phyloP scores from a whole-genome alignment of 2,329 filamentous ascomycete species.

The Cytospora leucostoma region DNA sequence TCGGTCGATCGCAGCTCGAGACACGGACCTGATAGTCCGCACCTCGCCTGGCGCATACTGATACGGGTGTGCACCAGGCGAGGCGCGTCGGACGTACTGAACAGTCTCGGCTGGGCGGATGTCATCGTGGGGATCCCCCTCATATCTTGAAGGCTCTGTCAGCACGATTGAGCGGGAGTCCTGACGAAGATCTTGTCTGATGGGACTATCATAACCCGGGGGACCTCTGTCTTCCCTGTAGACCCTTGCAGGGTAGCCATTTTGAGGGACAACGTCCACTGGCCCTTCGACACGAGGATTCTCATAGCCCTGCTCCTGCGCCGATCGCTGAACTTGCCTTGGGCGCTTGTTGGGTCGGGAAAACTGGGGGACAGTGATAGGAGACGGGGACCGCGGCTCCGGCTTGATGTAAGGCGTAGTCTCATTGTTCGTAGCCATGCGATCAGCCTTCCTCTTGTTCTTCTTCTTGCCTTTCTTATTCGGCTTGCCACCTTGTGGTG shows the following conservation, averaged over 20 bases:
- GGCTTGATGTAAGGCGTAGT: constrained; percentile 60
- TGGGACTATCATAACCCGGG: constrained; percentile 41
- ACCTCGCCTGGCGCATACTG: constrained; percentile 43
- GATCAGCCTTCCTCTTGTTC: constrained; percentile 55
- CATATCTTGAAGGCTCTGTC: constrained; percentile 34
- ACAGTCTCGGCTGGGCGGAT: constrained; percentile 35
- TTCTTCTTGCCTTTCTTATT: constrained; percentile 54
- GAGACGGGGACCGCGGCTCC: constrained; percentile 66
- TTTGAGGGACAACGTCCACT: constrained; percentile 44
- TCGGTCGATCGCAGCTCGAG: constrained; percentile 46
- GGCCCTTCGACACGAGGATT: constrained; percentile 44
- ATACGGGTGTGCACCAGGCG: constrained; percentile 40
- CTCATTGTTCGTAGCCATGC: constrained; percentile 49
- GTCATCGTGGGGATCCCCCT: constrained; percentile 39
- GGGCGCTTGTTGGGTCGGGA: constrained; percentile 59
- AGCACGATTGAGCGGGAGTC: constrained; percentile 35
- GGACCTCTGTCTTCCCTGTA: constrained; percentile 38
- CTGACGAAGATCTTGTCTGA: constrained; percentile 32
- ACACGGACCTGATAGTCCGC: constrained; percentile 43
- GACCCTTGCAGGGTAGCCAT: constrained; percentile 39
- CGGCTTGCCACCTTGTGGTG: constrained; percentile 53
- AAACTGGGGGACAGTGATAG: constrained; percentile 54
- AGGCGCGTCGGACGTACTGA: constrained; percentile 42
- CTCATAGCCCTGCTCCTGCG: constrained; percentile 38
- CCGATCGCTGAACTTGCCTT: constrained; percentile 48